Evolutionary conservation across 306 rosid genomes (phyloP), one percentile per base, ranked within the genome.

Genomic region (Phaseolus lunatus): DNA sequence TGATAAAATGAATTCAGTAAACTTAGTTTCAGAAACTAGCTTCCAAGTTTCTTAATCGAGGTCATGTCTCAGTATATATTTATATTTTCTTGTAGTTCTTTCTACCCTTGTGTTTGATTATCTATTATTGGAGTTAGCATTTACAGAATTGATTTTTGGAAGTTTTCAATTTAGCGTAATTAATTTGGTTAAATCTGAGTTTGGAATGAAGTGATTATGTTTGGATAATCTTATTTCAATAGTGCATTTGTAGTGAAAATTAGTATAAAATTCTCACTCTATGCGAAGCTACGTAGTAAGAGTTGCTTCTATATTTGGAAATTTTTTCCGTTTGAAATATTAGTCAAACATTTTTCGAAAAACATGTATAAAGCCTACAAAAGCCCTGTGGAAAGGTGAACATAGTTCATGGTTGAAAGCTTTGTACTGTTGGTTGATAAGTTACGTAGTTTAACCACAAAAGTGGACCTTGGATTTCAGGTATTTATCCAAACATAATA

Each of bases 31-130:
- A 13, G 54, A 47, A 58, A 69, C 37, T 58, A 58, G 70, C 27
- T 37, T 16, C 52, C 14, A 22, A 45, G 49, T 43, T 43, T 68
- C 48, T 56, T 68, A n/a, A 53, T 37, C 7, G 74, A 67, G 53
- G 69, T 77, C 19, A 50, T 24, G 39, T 27, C 41, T 16, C 18
- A 1, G 11, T 13, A 31, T 26, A 27, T 58, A 57, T 7, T 26
- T 58, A 14, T 58, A 11, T 56, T 58, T 35, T 12, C 37, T 59
- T 57, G 18, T 15, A 27, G 22, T 15, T 26, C 9, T 57, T 26
- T 59, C 20, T 27, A 26, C 31, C 18, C 5, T 27, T 19, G 47
- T 65, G 11, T 67, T 65, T 65, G 50, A 75, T 44, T 31, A 43
- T 73, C 67, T 39, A 11, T 53, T 54, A 5, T 54, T 52, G 19